Percentiles rank a stretch among this genome's conserved stretches.
Evolutionary conservation across 192 early-diverging fungal species (phyloP).

Genomic region (Podila epicladia): DNA sequence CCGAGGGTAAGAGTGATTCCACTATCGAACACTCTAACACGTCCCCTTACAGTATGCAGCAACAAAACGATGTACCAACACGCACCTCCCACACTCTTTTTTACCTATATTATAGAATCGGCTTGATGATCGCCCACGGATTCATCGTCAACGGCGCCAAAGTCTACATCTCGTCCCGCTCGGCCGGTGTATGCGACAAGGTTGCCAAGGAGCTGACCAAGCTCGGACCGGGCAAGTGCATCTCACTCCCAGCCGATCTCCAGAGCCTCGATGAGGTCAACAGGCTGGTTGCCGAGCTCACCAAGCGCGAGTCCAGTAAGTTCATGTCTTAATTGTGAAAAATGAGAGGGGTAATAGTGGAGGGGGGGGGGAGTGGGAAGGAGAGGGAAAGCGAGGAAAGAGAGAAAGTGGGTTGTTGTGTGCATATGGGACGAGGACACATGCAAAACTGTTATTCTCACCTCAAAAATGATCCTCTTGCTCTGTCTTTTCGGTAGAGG

Average conservation of each 20-base stretch:
- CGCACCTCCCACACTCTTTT: neutral
- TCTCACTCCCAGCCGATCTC: conserved; percentile 80
- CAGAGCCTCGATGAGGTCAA: conserved; percentile 67
- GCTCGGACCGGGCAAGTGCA: conserved; percentile 76
- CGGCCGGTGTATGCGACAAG: conserved; percentile 63
- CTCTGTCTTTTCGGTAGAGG: conserved; percentile 56
- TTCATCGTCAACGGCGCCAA: conserved; percentile 88
- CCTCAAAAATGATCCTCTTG: too few species aligned
- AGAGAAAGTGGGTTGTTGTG: neutral
- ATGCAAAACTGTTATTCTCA: neutral
- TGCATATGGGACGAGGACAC: neutral
- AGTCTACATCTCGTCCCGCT: conserved; percentile 93
- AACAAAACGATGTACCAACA: neutral
- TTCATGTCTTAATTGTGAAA: neutral
- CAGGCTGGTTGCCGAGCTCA: conserved; percentile 65
- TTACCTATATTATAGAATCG: conserved; percentile 40
- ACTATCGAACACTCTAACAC: neutral
- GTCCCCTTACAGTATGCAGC: too few species aligned
- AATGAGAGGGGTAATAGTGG: too few species aligned
- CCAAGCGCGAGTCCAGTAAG: conserved; percentile 68
- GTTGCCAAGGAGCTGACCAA: conserved; percentile 74
- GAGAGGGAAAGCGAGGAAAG: neutral
- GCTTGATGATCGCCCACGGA: conserved; percentile 68
- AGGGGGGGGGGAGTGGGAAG: neutral
- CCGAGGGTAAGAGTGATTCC: conserved; percentile 46